Percentiles rank a stretch among this genome's conserved stretches.
Evolutionary conservation across 2,329 filamentous ascomycete species (phyloP).

Genomic region (Exophiala phaeomuriformis): DNA sequence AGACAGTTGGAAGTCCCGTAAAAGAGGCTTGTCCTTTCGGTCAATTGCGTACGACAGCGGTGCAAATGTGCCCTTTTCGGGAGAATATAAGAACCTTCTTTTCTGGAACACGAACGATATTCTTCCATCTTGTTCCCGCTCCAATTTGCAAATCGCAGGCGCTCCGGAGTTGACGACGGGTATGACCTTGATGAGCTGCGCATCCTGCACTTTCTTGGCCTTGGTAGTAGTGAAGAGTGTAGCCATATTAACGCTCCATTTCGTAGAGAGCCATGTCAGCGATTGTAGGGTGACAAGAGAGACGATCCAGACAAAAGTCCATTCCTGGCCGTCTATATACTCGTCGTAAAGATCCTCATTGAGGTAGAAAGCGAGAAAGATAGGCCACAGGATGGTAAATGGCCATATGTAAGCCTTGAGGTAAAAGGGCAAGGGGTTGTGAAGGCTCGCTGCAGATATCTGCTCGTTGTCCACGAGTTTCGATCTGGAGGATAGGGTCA

Average conservation of each 20-base stretch:
- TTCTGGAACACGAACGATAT: slow-evolving; percentile 96
- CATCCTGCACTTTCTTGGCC: slow-evolving; percentile 63
- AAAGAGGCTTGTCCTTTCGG: slow-evolving; percentile 68
- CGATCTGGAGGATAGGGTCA: slow-evolving; percentile 12
- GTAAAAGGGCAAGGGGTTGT: slow-evolving; percentile 73
- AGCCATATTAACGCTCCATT: slow-evolving; percentile 89
- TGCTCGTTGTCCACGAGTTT: slow-evolving; percentile 80
- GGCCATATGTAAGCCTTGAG: slow-evolving; percentile 90
- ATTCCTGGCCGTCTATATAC: slow-evolving; percentile 89
- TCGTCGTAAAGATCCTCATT: slow-evolving; percentile 76
- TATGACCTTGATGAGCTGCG: slow-evolving; percentile 84
- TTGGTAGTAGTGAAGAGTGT: slow-evolving; percentile 71
- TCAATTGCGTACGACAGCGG: slow-evolving; percentile 81
- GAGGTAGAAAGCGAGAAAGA: slow-evolving; percentile 83
- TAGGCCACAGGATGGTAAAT: slow-evolving; percentile 83
- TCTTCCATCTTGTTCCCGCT: slow-evolving; percentile 67
- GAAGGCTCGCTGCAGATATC: slow-evolving; percentile 78
- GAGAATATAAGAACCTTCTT: slow-evolving; percentile 81
- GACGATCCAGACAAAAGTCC: slow-evolving; percentile 93
- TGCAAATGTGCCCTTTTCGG: slow-evolving; percentile 64
- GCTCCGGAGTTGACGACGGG: slow-evolving; percentile 82
- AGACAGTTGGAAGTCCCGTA: slow-evolving; percentile 71
- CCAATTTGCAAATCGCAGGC: slow-evolving; percentile 76
- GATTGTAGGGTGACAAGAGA: slow-evolving; percentile 81
- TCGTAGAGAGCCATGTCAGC: slow-evolving; percentile 87